These are phyloP conservation scores for Carex pumila DNA, from an alignment of 176 grass and related monocot genomes.

Conservation along the genomic window DNA sequence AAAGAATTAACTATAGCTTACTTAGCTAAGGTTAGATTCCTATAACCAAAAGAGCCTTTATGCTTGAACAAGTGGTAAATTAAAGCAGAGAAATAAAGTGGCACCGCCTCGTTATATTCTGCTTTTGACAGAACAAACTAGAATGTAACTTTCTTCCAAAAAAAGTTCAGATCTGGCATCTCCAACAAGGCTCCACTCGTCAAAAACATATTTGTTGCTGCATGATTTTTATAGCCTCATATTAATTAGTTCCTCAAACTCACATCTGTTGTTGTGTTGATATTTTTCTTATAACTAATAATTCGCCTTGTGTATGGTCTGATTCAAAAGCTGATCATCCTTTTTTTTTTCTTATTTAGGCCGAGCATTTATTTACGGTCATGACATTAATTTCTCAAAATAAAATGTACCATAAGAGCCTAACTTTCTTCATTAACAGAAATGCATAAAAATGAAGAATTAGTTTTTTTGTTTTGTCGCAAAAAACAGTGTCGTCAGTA, in stretches of 20 bases:
- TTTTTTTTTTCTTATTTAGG: background rate
- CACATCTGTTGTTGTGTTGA: background rate
- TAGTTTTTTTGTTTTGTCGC: no score
- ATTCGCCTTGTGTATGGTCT: background rate
- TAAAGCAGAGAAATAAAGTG: background rate
- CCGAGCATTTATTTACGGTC: no score
- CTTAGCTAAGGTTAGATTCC: background rate
- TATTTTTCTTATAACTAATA: background rate
- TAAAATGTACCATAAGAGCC: no score
- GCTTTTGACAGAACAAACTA: conserved; percentile 1
- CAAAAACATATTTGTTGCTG: background rate
- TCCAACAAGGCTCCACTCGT: background rate
- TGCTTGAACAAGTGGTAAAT: background rate
- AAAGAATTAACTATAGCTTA: background rate
- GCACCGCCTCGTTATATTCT: background rate
- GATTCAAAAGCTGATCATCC: background rate
- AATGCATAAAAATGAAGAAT: background rate
- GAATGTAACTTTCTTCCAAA: background rate
- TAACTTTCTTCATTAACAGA: background rate
- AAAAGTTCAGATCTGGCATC: background rate
- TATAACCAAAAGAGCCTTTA: background rate
- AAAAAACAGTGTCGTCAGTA: no score
- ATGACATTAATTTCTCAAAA: no score
- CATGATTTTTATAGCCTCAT: background rate
- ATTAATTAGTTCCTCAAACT: background rate